phyloP scores from a whole-genome alignment of 192 early-diverging fungal species.

The Oehlia diaphana region DNA sequence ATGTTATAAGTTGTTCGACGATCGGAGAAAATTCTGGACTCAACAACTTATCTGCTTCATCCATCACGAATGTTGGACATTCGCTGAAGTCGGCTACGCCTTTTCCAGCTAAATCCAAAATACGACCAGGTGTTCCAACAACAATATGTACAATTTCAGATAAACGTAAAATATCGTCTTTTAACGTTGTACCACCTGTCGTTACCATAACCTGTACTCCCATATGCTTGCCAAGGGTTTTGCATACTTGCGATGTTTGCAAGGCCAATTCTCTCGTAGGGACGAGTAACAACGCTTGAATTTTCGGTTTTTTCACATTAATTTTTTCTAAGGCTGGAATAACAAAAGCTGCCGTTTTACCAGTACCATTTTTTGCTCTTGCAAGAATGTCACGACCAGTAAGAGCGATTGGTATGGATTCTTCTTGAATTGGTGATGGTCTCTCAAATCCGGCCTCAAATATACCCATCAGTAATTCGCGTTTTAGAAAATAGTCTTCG shows the following conservation, averaged over 20 bases:
- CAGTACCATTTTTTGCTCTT: constrained; percentile 92
- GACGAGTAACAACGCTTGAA: constrained; percentile 93
- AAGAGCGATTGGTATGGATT: constrained; percentile 96
- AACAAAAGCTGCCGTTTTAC: constrained; percentile 96
- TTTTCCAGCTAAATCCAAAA: constrained; percentile 95
- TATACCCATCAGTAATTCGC: constrained; percentile 97
- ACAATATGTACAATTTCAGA: constrained; percentile 93
- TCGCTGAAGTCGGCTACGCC: constrained; percentile 89
- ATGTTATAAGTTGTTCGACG: constrained; percentile 93
- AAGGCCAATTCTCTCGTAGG: constrained; percentile 97
- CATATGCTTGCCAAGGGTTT: constrained; percentile 96
- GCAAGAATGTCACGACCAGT: constrained; percentile 96
- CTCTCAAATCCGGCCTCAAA: constrained; percentile 98
- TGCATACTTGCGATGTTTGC: constrained; percentile 99
- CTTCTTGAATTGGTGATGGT: constrained; percentile 98
- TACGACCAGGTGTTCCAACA: constrained; percentile 96
- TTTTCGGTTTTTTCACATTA: constrained; percentile 78
- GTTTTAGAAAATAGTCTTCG: constrained; percentile 97
- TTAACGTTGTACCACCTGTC: constrained; percentile 96
- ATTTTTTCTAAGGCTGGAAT: constrained; percentile 96
- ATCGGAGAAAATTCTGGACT: constrained; percentile 98
- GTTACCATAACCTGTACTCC: constrained; percentile 98
- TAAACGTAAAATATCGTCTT: constrained; percentile 97
- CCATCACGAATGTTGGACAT: constrained; percentile 94
- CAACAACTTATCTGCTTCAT: constrained; percentile 98